Evolutionary conservation across 495 filamentous ascomycete species (phyloP).

Genomic region (Bacidia gigantensis): DNA sequence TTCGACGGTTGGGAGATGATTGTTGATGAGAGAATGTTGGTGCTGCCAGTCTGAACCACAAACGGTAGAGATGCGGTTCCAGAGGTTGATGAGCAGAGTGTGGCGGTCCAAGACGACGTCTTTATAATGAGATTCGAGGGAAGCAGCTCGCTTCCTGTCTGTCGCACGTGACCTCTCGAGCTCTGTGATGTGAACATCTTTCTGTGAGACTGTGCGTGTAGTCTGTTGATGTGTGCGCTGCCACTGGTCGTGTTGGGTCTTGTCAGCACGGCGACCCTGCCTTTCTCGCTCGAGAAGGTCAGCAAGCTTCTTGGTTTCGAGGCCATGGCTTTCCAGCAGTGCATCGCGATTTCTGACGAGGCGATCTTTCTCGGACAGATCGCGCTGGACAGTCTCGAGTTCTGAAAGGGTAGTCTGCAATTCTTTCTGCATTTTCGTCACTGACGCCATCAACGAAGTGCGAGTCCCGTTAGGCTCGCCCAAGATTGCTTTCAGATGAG

Average conservation of each 20-base stretch:
- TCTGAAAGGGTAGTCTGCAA: conserved; percentile 71
- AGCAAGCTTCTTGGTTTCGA: conserved; percentile 71
- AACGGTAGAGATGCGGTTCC: conserved; percentile 72
- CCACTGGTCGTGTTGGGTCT: conserved; percentile 71
- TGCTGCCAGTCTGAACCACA: conserved; percentile 90
- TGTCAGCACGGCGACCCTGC: conserved; percentile 66
- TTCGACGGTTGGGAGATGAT: conserved; percentile 68
- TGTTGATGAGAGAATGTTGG: conserved; percentile 76
- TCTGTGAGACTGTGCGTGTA: conserved; percentile 65
- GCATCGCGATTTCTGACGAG: conserved; percentile 82
- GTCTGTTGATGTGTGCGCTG: conserved; percentile 77
- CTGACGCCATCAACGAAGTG: conserved; percentile 69
- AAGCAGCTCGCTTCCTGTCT: conserved; percentile 58
- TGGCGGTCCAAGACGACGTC: conserved; percentile 87
- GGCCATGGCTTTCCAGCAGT: conserved; percentile 74
- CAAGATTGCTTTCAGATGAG: conserved; percentile 68
- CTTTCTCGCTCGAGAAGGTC: conserved; percentile 90
- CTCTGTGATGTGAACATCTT: conserved; percentile 70
- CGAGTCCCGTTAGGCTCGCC: conserved; percentile 78
- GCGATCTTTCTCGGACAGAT: conserved; percentile 74
- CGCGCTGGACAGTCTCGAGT: conserved; percentile 59
- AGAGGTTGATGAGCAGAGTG: conserved; percentile 66
- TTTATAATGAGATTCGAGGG: conserved; percentile 62
- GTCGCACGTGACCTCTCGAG: conserved; percentile 60
- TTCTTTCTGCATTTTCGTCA: conserved; percentile 75